Evolutionary conservation across 768 basidiomycete species (phyloP).

Genomic region (Favolaschia claudopus): DNA sequence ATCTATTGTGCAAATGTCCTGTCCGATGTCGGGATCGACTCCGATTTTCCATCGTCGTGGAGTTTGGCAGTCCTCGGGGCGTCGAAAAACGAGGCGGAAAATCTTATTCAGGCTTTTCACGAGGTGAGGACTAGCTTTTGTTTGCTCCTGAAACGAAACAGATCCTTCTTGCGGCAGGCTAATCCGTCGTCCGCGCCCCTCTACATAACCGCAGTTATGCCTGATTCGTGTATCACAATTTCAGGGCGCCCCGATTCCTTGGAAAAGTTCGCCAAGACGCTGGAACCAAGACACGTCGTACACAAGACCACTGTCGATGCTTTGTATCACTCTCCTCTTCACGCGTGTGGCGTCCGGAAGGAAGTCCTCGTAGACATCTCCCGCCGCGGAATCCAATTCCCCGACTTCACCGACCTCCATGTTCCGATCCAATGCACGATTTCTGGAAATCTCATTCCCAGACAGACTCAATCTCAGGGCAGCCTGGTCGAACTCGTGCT

Average conservation of each 20-base stretch:
- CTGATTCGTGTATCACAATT: constrained; percentile 56
- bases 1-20: constrained; percentile 33
- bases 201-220: constrained; percentile 59
- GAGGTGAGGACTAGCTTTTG: neutral
- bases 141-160: neutral
- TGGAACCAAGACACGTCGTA: constrained; percentile 44
- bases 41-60: constrained; percentile 49
- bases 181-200: constrained; percentile 31
- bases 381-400: constrained; percentile 57
- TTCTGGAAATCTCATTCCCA: constrained; percentile 46
- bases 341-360: constrained; percentile 40
- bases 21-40: neutral
- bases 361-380: constrained; percentile 53
- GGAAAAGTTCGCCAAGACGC: constrained; percentile 45
- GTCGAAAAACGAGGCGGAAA: constrained; percentile 28
- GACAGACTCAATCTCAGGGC: constrained; percentile 17
- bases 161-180: neutral
- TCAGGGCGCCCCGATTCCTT: constrained; percentile 66
- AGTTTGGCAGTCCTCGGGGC: constrained; percentile 49
- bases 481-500: constrained; percentile 52
- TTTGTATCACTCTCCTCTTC: constrained; percentile 58
- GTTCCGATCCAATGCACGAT: constrained; percentile 56
- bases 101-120: constrained; percentile 15
- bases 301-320: constrained; percentile 56
- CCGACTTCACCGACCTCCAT: constrained; percentile 53